Evolutionary conservation across 2,329 filamentous ascomycete species (phyloP), one percentile per base, ranked within the genome.

Genomic region (Alternaria atra): DNA sequence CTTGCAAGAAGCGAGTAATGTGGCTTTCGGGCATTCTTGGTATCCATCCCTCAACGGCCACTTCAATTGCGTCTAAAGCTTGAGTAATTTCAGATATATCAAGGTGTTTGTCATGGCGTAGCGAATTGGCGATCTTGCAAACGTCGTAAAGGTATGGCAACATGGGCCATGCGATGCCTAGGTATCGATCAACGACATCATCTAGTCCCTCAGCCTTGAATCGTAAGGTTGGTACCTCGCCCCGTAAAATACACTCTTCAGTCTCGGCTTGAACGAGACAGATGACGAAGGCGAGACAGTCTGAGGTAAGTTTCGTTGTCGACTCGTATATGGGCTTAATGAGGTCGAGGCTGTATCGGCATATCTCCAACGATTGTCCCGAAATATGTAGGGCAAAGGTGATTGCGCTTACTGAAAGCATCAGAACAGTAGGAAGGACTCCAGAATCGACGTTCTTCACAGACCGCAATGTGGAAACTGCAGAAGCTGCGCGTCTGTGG

Each of bases 401-500:
- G 52, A 60, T 17, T 30, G 57, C 57, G 46, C 57, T 60, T 13
- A 60, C 40, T 35, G 46, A 39, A 30, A 60, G 44, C 25, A 60
- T 37, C 25, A 60, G 23, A 7, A 56, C 27, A 20, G 46, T 32
- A 4, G 52, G 37, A 6, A 60, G 39, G n/a, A 56, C 57, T 13
- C 25, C 37, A 40, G 25, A 4, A 32, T 44, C 39, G 2, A 56
- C 20, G 9, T 17, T 25, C 12, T 32, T 56, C 1, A 60, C 15
- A 15, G 57, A 56, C 7, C 57, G 57, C 2, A 60, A 34, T 3
- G 57, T 52, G 30, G 52, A 56, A 6, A 60, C 17, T 5, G 57
- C 57, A 5, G 57, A 35, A 35, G 57, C 52, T 8, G 57, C 57
- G 29, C 57, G 44, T 23, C 32, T 51, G 30, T 60, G 57, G 25